Evolutionary conservation across 805 yeast genomes (phyloP).

Genomic region (Wickerhamomyces tratensis): DNA sequence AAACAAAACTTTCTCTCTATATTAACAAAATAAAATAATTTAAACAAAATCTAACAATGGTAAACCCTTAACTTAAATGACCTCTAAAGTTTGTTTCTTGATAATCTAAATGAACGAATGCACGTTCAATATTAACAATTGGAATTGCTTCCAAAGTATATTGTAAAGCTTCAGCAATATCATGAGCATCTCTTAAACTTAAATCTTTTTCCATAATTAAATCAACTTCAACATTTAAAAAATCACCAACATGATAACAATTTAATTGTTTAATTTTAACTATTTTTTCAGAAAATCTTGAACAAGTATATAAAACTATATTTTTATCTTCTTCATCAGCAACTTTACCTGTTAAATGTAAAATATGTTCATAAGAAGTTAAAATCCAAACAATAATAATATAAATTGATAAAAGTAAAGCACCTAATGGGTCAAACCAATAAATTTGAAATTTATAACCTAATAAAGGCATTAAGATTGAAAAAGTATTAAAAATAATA

Average conservation of each 20-base stretch:
- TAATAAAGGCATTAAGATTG: constrained; percentile 57
- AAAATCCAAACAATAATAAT: constrained; percentile 54
- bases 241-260: constrained; percentile 74
- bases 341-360: constrained; percentile 65
- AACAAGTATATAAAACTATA: constrained; percentile 56
- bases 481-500: constrained; percentile 60
- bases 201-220: constrained; percentile 44
- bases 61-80: constrained; percentile 15
- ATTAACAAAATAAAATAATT: no score
- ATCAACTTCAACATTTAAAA: constrained; percentile 69
- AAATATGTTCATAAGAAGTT: constrained; percentile 63
- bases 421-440: constrained; percentile 76
- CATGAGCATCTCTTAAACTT: constrained; percentile 61
- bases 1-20: no score
- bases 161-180: constrained; percentile 73
- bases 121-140: constrained; percentile 65
- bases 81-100: constrained; percentile 29
- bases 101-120: constrained; percentile 73
- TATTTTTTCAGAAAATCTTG: constrained; percentile 61
- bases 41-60: no score
- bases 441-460: constrained; percentile 45
- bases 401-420: constrained; percentile 50
- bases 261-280: constrained; percentile 53
- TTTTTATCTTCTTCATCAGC: constrained; percentile 56
- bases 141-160: constrained; percentile 74